phyloP scores from a whole-genome alignment of 202 grass and related monocot species.

The Elaeis oleifera region DNA sequence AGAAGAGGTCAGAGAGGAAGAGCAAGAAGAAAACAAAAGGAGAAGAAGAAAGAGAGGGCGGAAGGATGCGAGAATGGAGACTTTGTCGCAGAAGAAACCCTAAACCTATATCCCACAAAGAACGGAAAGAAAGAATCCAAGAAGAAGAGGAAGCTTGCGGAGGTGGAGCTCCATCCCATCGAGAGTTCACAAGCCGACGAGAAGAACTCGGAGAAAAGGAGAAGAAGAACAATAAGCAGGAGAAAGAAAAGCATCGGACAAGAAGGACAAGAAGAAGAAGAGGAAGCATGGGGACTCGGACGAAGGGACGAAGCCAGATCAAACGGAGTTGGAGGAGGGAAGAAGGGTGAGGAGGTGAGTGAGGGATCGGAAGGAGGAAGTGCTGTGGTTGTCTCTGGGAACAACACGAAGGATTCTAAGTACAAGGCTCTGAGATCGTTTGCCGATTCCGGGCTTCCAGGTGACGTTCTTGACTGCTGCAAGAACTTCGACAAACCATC shows the following conservation, averaged over 20 bases:
- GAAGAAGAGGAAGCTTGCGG: constrained; percentile 13
- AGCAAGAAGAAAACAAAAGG: constrained; percentile 29
- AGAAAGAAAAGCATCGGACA: not conserved
- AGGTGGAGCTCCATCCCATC: not conserved
- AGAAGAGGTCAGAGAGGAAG: constrained; percentile 1
- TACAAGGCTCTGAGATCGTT: constrained; percentile 65
- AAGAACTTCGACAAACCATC: constrained; percentile 65
- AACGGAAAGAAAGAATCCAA: constrained; percentile 36
- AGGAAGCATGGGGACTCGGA: not conserved
- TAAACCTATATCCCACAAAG: constrained; percentile 11
- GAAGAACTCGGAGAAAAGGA: not conserved
- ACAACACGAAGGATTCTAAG: constrained; percentile 42
- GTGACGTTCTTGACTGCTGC: constrained; percentile 72
- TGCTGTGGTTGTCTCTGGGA: constrained; percentile 53
- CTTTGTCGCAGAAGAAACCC: constrained; percentile 3
- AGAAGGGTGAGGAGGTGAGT: constrained; percentile 18
- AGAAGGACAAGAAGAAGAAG: not conserved
- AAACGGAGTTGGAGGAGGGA: constrained; percentile 12
- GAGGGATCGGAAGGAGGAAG: constrained; percentile 7
- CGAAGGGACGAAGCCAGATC: constrained; percentile 12
- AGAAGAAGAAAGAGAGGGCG: not conserved
- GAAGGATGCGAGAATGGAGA: not conserved
- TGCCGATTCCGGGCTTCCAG: constrained; percentile 48
- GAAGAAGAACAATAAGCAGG: constrained; percentile 41
- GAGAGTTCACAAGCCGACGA: not conserved